Evolutionary conservation across 768 basidiomycete genomes (phyloP), one percentile per base, ranked within the genome.

Genomic region (Ramaria rubella): DNA sequence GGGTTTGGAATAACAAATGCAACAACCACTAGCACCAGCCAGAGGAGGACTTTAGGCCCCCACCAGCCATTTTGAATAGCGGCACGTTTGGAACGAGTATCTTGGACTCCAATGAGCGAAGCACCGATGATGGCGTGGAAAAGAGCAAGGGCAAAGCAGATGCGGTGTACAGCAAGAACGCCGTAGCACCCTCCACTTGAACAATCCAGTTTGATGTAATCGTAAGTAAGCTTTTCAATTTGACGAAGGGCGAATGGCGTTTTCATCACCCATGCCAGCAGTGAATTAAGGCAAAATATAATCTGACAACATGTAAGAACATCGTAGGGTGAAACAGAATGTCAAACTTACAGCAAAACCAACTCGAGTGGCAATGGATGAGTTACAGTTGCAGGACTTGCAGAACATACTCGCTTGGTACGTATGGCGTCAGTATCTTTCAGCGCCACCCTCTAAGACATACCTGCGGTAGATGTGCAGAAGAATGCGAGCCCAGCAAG

Each of bases 21-120:
- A 23, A 87, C 70, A 60, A 78, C 78, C 46, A 93, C 75, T 57
- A 99, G 81, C 59, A 92, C 64, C 33, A 96, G 67, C 91, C 94
- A 99, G 8, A 89, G 75, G 8, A 96, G 77, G 50, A 90, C 84
- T 68, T 99, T 99, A 2, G 94, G 95, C 23, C 96, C 96, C 96
- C 96, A 99, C 94, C 94, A 99, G 27, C 95, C 96, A 70, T 99
- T 99, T 76, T 99, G 96, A 57, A 99, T 83, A 17, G 93, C 87
- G 1, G 95, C 91, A 9, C 96, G 83, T 70, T 93, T 96, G 61
- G 94, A 87, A 57, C 84, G 82, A 6, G 96, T 98, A 64, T 94
- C 88, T 64, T 82, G 80, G 4, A 99, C 87, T 23, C 93, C 93
- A 57, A 96, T 78, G 36, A 99, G 81, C 29, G 84, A 76, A 1